phyloP scores from a whole-genome alignment of 495 filamentous ascomycete species.

The Aspergillus baeticus region DNA sequence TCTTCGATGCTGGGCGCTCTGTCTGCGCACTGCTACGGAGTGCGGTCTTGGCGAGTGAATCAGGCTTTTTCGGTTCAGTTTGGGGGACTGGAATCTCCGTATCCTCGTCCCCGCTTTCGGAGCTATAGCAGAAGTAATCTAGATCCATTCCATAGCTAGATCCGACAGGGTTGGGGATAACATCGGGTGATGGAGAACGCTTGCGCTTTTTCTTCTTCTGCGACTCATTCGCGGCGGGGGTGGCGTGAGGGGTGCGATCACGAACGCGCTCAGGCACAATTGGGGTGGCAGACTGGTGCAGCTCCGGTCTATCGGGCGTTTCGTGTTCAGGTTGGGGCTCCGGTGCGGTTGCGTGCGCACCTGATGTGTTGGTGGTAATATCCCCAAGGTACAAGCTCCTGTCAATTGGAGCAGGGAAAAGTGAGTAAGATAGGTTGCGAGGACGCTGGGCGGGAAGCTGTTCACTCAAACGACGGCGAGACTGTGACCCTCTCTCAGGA shows the following conservation, averaged over 20 bases:
- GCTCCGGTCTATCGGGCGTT: not conserved
- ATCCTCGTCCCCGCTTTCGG: slow-evolving; percentile 33
- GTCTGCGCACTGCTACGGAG: slow-evolving; percentile 19
- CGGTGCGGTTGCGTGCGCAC: not conserved
- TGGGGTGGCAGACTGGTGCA: not conserved
- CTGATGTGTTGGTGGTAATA: slow-evolving; percentile 10
- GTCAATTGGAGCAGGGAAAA: slow-evolving; percentile 24
- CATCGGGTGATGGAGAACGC: slow-evolving; percentile 39
- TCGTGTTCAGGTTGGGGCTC: not conserved
- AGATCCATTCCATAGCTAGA: slow-evolving; percentile 45
- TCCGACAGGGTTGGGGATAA: slow-evolving; percentile 44
- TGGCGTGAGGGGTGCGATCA: slow-evolving; percentile 3
- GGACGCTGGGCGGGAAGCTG: slow-evolving; percentile 14
- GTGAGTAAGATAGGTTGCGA: slow-evolving; percentile 22
- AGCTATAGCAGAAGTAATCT: slow-evolving; percentile 41
- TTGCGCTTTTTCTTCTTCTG: slow-evolving; percentile 43
- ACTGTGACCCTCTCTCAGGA: not conserved
- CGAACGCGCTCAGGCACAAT: not conserved
- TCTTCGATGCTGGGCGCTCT: slow-evolving; percentile 25
- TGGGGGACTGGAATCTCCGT: slow-evolving; percentile 12
- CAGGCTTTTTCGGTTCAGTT: slow-evolving; percentile 8
- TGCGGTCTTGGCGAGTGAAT: slow-evolving; percentile 10
- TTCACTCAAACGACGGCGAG: slow-evolving; percentile 17
- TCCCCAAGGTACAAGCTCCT: slow-evolving; percentile 22
- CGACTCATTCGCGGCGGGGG: not conserved